Percentiles rank a stretch among this genome's conserved stretches.
Conservation (phyloP, 345 rosid genomes). For the Eucalyptus viminalis region DNA sequence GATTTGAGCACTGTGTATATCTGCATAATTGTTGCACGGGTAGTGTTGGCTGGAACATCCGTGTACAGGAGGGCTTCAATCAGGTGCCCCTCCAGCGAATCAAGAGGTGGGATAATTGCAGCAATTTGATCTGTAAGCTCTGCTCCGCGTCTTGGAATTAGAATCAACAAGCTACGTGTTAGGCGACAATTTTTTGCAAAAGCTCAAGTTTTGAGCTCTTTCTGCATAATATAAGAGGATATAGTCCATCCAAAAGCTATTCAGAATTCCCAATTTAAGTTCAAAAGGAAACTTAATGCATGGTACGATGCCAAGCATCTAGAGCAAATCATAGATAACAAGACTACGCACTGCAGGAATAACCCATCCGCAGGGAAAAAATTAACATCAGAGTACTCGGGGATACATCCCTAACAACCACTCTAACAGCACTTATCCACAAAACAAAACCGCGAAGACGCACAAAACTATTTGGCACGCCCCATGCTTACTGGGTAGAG, state of each 20-base stretch:
- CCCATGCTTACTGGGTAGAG: neutral
- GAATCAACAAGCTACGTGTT: neutral
- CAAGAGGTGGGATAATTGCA: neutral
- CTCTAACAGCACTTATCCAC: neutral
- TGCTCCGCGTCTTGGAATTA: neutral
- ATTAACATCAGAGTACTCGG: neutral
- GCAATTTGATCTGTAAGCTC: rapidly evolving
- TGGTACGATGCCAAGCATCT: neutral
- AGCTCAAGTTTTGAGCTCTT: neutral
- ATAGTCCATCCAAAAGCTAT: neutral
- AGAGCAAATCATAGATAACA: neutral
- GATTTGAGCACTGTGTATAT: neutral
- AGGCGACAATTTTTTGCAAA: neutral
- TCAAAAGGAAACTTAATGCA: neutral
- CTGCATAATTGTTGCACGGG: neutral
- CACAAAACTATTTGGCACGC: neutral
- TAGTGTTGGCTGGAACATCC: neutral
- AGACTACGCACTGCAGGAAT: neutral
- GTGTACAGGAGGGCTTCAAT: rapidly evolving
- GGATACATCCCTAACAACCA: neutral
- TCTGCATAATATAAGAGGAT: neutral
- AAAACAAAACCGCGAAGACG: neutral
- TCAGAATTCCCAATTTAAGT: neutral
- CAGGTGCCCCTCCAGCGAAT: neutral
- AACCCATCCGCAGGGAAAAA: neutral